phyloP scores from a whole-genome alignment of 345 rosid genomes.

The Rhizophora mangle region DNA sequence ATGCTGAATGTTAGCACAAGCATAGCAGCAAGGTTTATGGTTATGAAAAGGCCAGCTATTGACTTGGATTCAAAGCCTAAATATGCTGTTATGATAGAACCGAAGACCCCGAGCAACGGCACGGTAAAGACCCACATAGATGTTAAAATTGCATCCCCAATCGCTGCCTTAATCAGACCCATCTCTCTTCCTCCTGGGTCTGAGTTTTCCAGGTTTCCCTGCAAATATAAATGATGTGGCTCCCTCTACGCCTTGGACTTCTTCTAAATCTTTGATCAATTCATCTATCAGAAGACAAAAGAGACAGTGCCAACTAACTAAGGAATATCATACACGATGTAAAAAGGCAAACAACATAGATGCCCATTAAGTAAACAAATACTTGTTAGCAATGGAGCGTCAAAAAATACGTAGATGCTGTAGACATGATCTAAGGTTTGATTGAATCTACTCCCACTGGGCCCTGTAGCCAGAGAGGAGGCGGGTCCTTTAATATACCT shows the following conservation, averaged over 20 bases:
- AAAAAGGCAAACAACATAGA: neutral
- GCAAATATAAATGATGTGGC: neutral
- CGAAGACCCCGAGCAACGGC: conserved; percentile 16
- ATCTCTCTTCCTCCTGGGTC: neutral
- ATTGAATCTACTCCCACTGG: too few relatives aligned
- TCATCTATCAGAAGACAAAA: neutral
- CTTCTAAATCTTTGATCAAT: too few relatives aligned
- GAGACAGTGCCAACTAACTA: neutral
- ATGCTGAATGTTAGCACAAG: conserved; percentile 22
- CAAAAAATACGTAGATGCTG: too few relatives aligned
- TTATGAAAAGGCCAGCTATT: conserved; percentile 12
- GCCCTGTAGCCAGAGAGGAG: too few relatives aligned
- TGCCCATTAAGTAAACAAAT: neutral
- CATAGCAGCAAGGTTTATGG: conserved; percentile 18
- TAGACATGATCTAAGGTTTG: too few relatives aligned
- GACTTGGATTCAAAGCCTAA: conserved; percentile 16
- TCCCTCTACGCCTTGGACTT: too few relatives aligned
- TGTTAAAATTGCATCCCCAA: conserved; percentile 21
- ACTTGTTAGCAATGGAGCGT: too few relatives aligned
- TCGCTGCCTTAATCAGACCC: conserved; percentile 19
- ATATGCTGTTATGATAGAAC: conserved; percentile 10
- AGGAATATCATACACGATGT: neutral
- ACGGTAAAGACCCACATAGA: conserved; percentile 26
- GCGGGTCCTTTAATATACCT: too few relatives aligned
- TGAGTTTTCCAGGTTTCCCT: neutral